Conservation (phyloP, 192 early-diverging fungal genomes). For the Spizellomyces punctatus region DNA sequence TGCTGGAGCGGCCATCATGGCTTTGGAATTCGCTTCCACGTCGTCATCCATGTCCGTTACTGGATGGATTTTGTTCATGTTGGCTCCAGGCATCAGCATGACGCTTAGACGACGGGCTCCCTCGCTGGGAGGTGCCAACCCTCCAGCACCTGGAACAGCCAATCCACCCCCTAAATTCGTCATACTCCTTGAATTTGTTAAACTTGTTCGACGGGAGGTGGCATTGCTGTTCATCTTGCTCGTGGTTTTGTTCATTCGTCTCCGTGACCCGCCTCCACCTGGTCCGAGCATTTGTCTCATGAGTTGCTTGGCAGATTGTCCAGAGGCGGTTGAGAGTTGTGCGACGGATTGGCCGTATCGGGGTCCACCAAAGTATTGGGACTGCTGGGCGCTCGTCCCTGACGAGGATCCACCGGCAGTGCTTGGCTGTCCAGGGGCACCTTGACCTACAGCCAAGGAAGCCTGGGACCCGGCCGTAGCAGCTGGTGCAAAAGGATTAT, state of each 20-base stretch:
- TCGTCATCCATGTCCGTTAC: conserved; percentile 9
- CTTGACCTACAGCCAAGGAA: neutral
- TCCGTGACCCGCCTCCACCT: conserved; percentile 8
- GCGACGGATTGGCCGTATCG: conserved; percentile 24
- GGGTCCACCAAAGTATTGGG: conserved; percentile 15
- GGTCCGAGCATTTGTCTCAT: conserved; percentile 35
- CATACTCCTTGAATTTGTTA: neutral
- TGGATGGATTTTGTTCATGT: conserved; percentile 17
- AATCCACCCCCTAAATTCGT: conserved; percentile 12
- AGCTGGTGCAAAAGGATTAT: conserved; percentile 40
- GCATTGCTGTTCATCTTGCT: neutral
- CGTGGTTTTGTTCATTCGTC: neutral
- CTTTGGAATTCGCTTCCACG: conserved; percentile 18
- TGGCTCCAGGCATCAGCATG: conserved; percentile 12
- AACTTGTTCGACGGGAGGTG: neutral
- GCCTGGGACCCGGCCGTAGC: neutral
- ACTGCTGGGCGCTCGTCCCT: conserved; percentile 3
- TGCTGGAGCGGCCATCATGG: conserved; percentile 1
- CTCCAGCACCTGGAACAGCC: neutral
- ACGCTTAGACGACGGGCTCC: neutral
- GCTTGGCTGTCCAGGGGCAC: neutral
- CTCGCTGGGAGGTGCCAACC: neutral
- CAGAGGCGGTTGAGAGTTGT: conserved; percentile 14
- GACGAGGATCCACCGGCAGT: neutral
- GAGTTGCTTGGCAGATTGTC: conserved; percentile 14